phyloP scores from a whole-genome alignment of 495 filamentous ascomycete genomes.

The Penicillium simplicissimum region DNA sequence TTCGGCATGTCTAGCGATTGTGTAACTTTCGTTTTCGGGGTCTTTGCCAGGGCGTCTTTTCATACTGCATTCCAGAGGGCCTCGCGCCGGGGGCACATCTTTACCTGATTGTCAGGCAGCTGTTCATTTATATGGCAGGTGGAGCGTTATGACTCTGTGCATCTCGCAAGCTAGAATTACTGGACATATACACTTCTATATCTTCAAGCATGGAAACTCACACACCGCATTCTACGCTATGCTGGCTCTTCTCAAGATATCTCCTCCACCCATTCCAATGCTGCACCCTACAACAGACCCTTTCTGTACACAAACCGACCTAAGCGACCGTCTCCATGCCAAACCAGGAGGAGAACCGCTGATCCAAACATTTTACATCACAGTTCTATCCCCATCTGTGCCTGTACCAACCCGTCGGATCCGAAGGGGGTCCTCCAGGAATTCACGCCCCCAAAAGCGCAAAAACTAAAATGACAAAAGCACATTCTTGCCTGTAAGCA shows the following conservation, averaged over 20 bases:
- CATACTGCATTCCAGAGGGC: conserved; percentile 18
- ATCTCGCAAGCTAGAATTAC: conserved; percentile 11
- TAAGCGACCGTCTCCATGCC: neutral
- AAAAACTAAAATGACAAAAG: neutral
- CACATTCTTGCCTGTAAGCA: neutral
- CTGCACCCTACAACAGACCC: no score
- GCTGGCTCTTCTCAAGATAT: neutral
- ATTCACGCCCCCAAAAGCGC: neutral
- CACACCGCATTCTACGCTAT: neutral
- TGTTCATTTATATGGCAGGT: neutral
- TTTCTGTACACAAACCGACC: neutral
- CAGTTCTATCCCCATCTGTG: no score
- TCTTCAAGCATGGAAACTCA: neutral
- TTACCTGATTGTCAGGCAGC: neutral
- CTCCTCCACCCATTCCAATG: no score
- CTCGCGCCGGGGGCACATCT: neutral
- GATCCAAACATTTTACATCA: no score
- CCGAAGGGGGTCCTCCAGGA: neutral
- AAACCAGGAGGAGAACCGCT: neutral
- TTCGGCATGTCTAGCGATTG: conserved; percentile 27
- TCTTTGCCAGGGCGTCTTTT: conserved; percentile 12
- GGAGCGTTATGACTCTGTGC: neutral
- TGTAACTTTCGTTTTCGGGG: conserved; percentile 8
- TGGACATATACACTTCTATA: conserved; percentile 16
- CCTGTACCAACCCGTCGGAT: neutral